A percentile compares a stretch with the other conserved stretches of the same genome.
phyloP scores from a whole-genome alignment of 2,329 filamentous ascomycete species.

The Hypoxylon sp. region DNA sequence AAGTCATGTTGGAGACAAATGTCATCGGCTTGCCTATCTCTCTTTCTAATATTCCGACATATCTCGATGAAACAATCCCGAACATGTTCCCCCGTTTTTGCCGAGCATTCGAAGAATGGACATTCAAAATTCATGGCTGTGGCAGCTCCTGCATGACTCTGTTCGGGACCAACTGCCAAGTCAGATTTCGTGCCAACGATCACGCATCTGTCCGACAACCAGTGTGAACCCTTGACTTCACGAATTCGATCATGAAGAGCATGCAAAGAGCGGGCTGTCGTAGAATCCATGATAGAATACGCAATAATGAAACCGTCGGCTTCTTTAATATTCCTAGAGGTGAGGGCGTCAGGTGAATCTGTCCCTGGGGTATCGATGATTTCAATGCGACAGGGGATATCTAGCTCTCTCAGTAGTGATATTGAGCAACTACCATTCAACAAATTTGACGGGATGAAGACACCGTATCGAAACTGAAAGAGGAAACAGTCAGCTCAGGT shows the following conservation, averaged over 20 bases:
- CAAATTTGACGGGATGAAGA: too few relatives aligned
- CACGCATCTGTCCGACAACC: background rate
- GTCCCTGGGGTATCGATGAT: background rate
- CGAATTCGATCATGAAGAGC: background rate
- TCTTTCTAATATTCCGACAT: background rate
- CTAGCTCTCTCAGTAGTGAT: background rate
- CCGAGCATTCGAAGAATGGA: background rate
- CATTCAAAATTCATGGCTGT: background rate
- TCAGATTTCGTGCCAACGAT: slow-evolving; percentile 4
- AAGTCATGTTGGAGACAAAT: too few relatives aligned
- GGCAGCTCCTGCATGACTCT: background rate
- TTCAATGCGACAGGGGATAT: background rate
- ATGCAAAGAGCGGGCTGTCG: background rate
- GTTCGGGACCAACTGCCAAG: background rate
- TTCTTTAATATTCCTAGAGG: background rate
- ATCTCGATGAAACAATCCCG: background rate
- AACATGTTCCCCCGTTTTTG: background rate
- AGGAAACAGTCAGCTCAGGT: background rate
- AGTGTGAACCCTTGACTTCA: background rate
- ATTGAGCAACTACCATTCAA: too few relatives aligned
- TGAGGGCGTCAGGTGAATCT: background rate
- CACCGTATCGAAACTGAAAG: background rate
- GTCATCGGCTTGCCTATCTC: too few relatives aligned
- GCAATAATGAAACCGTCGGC: slow-evolving; percentile 3
- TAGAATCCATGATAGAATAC: background rate